Conservation (phyloP, 2,329 filamentous ascomycete genomes). For the Diplodia corticola region DNA sequence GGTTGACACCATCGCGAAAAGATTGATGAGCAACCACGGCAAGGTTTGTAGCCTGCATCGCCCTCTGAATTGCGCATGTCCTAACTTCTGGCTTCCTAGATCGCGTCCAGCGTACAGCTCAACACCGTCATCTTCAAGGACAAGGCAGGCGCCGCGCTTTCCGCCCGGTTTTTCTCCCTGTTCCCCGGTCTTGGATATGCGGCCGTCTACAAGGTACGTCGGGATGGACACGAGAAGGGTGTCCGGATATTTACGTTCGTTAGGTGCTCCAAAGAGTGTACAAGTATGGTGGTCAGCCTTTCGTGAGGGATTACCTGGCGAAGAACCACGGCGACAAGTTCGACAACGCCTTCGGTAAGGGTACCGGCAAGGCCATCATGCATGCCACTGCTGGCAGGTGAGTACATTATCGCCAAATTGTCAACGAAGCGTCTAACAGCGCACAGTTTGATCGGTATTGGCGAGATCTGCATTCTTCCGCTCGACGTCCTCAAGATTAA, state of each 20-base stretch:
- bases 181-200: slow-evolving; percentile 98
- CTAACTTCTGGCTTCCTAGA: slow-evolving; percentile 28
- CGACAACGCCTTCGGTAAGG: slow-evolving; percentile 88
- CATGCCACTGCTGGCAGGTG: slow-evolving; percentile 92
- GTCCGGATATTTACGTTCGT: background rate
- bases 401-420: slow-evolving; percentile 25
- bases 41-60: slow-evolving; percentile 50
- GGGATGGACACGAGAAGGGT: background rate
- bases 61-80: slow-evolving; percentile 35
- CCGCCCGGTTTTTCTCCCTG: slow-evolving; percentile 85
- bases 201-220: slow-evolving; percentile 83
- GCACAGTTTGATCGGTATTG: slow-evolving; percentile 84
- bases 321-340: slow-evolving; percentile 79
- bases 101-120: slow-evolving; percentile 63
- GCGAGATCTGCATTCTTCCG: slow-evolving; percentile 92
- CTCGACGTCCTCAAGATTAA: slow-evolving; percentile 99
- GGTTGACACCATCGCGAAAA: slow-evolving; percentile 98
- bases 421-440: background rate
- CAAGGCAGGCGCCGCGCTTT: slow-evolving; percentile 68
- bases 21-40: slow-evolving; percentile 96
- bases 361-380: slow-evolving; percentile 97
- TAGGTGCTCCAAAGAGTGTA: slow-evolving; percentile 91
- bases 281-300: slow-evolving; percentile 97
- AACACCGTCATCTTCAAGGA: slow-evolving; percentile 95
- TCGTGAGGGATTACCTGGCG: slow-evolving; percentile 85